Base-by-base conservation (phyloP, 257 asterid species). In the Nicotiana benthamiana region DNA sequence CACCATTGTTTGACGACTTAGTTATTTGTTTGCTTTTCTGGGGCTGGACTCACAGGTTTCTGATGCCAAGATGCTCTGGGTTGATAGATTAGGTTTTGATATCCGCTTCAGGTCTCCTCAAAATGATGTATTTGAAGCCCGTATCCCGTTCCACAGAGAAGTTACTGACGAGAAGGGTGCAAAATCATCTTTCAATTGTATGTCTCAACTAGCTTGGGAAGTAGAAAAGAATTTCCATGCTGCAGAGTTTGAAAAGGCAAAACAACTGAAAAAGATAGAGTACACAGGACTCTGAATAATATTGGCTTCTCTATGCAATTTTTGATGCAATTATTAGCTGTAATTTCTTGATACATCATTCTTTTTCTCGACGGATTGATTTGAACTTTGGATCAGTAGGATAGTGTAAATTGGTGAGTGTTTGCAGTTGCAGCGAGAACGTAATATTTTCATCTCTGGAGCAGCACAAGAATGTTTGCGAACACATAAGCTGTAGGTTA, bases 161-260 rank as follows among this genome's bases (percentile, higher is more conserved):
- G 99, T 95, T 62, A 80, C 89, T 0, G 97, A 92, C 11, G 98
- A 89, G 90, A 93, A 93, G 84, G 97, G 97, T n/a, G 98, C 97
- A 60, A 95, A 95, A 90, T 95, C 99, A 80, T 91, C 98, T 77
- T 95, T 92, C 90, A 95, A 93, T 63, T 92, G 99, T 30, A 95
- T 93, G 98, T 91, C 97, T 82, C 98, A 95, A 86, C 92, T 91
- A 75, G 99, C 99, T 65, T 93, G 98, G 98, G 97, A 95, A 85
- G 96, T 92, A 72, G 99, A 95, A 81, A 95, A 91, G 91, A 92
- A 91, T 83, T 80, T 83, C 81, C 89, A 82, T 78, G 85, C 57
- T 59, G 89, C 90, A 6, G 93, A 88, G 10, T 93, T 95, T 82
- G 77, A 84, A 84, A 93, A 89, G 92, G 96, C 88, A 56, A 93